Base-by-base conservation (phyloP, 305 asterid species). In the Fraxinus sp. region DNA sequence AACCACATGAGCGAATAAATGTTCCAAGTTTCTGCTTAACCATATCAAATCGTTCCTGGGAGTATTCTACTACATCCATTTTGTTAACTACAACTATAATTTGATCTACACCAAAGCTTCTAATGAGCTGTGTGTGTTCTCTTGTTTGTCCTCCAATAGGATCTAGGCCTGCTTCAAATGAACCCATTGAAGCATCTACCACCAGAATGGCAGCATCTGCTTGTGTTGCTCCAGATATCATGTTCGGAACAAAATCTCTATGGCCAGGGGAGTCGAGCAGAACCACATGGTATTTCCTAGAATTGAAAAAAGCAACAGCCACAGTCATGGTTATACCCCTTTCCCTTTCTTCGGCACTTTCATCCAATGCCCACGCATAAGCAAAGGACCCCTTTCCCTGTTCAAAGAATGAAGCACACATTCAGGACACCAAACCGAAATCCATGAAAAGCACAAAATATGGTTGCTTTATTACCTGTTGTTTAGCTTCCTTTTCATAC, bases 341-440 rank as follows among this genome's bases (percentile, higher is more conserved):
- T 86, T 97, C 98, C 84, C 99, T 89, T 91, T 97, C 99, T 89
- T 97, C 99, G 33, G 92, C 88, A 89, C 98, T 92, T 92, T 93
- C 99, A 90, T 97, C 99, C 89, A 97, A 87, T 78, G 98, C 98
- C 99, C 99, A 97, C 78, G 99, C 99, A 87, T 92, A 95, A 86
- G 98, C 96, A 88, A 92, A 97, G 43, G 99, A 95, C 75, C 98
- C 98, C 84, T 97, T 97, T 71, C 99, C 99, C 98, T 96, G 92
- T 83, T 85, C 83, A 75, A 84, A 83, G 77, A 84, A 83, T 83
- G 82, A 77, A 84, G 46, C 37, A 26, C 78, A 71, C 77, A 64
- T 83, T 70, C 52, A 82, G 75, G 36, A 36, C 82, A 85, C 83
- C 74, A 83, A 84, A 82, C 77, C 83, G 36, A 87, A 71, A 55